Percentiles rank a stretch among this genome's conserved stretches.
Conservation (phyloP, 768 basidiomycete species). For the Termitomyces sp. region DNA sequence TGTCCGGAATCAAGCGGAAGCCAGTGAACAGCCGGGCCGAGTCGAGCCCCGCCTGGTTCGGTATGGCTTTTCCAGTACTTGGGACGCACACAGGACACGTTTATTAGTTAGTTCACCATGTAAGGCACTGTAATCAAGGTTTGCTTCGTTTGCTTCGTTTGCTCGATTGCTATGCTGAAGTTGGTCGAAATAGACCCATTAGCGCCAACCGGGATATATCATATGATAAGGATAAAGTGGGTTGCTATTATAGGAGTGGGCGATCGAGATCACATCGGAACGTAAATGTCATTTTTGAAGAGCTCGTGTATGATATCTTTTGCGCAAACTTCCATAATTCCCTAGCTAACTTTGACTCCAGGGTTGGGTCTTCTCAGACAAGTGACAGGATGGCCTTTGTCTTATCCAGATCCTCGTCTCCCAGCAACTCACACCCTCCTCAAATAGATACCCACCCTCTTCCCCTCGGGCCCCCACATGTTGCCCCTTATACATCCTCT, state of each 20-base stretch:
- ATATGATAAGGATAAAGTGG: not conserved
- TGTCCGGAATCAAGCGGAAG: not conserved
- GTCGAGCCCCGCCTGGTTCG: not conserved
- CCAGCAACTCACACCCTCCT: slow-evolving; percentile 1
- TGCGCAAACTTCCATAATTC: not conserved
- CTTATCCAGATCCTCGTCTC: slow-evolving; percentile 17
- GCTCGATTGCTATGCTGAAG: too few relatives aligned
- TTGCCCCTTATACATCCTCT: slow-evolving; percentile 1
- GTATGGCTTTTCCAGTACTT: not conserved
- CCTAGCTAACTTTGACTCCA: not conserved
- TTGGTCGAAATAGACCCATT: not conserved
- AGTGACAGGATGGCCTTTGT: slow-evolving; percentile 17
- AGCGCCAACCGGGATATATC: not conserved
- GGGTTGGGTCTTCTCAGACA: slow-evolving; percentile 2
- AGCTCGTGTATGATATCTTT: not conserved
- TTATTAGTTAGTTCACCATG: not conserved
- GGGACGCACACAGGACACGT: not conserved
- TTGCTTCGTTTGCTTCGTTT: not conserved
- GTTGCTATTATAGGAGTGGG: not conserved
- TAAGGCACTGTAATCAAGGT: not conserved
- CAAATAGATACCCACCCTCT: slow-evolving; percentile 11
- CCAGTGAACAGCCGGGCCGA: not conserved
- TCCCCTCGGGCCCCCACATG: not conserved
- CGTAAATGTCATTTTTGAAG: not conserved
- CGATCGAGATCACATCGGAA: not conserved